Conservation (phyloP, 1,284 basidiomycete genomes). For the Leccinum pachyderme region DNA sequence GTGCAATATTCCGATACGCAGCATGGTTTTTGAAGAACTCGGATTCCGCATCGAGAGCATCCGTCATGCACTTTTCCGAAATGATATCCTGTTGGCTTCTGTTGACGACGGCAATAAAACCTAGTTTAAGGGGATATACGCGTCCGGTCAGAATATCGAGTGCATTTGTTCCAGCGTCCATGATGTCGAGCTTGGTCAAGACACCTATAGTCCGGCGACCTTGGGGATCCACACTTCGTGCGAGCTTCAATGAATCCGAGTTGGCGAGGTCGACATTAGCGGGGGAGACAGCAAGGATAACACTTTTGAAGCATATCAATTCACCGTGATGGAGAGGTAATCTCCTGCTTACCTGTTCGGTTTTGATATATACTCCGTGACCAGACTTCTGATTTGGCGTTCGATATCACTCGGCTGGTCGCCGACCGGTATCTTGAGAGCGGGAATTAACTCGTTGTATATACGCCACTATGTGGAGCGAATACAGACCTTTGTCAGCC, state of each 20-base stretch:
- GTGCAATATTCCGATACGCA: conserved; percentile 94
- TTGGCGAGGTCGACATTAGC: conserved; percentile 99
- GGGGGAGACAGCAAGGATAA: conserved; percentile 94
- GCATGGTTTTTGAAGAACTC: conserved; percentile 93
- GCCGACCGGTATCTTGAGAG: conserved; percentile 77
- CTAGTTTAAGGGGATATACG: conserved; percentile 95
- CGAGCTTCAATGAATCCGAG: conserved; percentile 96
- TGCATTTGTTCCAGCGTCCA: conserved; percentile 98
- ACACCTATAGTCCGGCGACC: conserved; percentile 95
- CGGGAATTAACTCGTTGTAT: neutral
- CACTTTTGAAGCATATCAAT: conserved; percentile 52
- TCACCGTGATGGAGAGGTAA: neutral
- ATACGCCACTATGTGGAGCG: neutral
- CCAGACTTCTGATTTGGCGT: conserved; percentile 90
- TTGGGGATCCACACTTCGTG: conserved; percentile 92
- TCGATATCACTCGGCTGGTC: conserved; percentile 96
- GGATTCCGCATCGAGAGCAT: conserved; percentile 82
- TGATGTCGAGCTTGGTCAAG: conserved; percentile 95
- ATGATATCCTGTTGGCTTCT: conserved; percentile 98
- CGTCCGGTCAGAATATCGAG: conserved; percentile 94
- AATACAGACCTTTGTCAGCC: conserved; percentile 82
- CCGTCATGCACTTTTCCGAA: conserved; percentile 80
- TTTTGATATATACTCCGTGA: conserved; percentile 94
- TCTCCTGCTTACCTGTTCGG: conserved; percentile 77
- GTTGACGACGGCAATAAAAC: conserved; percentile 98